Evolutionary conservation across 1,284 basidiomycete genomes (phyloP).

Genomic region (Caloboletus firmus): DNA sequence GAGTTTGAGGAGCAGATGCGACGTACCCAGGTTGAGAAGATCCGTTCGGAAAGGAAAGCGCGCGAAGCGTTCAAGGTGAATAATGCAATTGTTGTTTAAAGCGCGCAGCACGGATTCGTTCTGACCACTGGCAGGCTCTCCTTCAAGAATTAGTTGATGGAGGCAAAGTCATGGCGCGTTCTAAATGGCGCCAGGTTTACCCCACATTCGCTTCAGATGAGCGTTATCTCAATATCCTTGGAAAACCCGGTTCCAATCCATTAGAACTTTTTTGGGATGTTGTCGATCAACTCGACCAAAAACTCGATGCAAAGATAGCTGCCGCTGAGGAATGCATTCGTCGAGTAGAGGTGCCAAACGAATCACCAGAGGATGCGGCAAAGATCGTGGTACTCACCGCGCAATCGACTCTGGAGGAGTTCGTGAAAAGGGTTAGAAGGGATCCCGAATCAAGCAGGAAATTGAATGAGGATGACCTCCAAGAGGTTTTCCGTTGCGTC

Average conservation of each 20-base stretch:
- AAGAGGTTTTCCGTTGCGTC: conserved; percentile 68
- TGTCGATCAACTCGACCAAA: conserved; percentile 84
- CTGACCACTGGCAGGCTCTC: conserved; percentile 51
- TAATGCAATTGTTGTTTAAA: neutral
- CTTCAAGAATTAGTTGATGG: conserved; percentile 66
- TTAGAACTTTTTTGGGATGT: conserved; percentile 96
- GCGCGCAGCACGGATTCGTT: neutral
- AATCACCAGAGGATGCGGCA: conserved; percentile 35
- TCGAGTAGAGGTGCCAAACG: conserved; percentile 41
- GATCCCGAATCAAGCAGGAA: conserved; percentile 49
- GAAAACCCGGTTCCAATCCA: conserved; percentile 90
- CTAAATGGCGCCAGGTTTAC: conserved; percentile 91
- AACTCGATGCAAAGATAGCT: conserved; percentile 75
- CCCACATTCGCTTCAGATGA: conserved; percentile 73
- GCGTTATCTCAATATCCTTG: conserved; percentile 84
- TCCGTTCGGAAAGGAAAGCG: conserved; percentile 80
- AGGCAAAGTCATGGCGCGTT: conserved; percentile 75
- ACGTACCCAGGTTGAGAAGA: conserved; percentile 77
- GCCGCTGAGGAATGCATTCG: conserved; percentile 62
- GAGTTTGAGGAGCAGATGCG: conserved; percentile 86
- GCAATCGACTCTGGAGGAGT: conserved; percentile 62
- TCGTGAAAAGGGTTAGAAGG: conserved; percentile 56
- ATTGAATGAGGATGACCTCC: conserved; percentile 54
- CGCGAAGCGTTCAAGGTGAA: conserved; percentile 83
- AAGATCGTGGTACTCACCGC: conserved; percentile 41